Base-by-base conservation (phyloP, 2,329 filamentous ascomycete genomes). In the Cladosporium phlei region DNA sequence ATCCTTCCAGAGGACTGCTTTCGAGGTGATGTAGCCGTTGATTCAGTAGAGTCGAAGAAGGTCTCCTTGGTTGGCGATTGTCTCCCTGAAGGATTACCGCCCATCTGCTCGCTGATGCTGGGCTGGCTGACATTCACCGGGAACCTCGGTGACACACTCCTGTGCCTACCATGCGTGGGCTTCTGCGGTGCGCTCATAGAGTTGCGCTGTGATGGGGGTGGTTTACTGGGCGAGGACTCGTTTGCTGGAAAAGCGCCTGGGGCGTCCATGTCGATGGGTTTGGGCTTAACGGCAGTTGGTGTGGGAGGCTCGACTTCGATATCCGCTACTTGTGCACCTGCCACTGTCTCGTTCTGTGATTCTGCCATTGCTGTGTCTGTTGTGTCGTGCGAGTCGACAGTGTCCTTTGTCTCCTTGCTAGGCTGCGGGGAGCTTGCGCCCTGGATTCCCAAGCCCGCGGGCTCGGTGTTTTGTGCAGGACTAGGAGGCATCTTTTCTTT, bases 341-440 rank as follows among this genome's bases (percentile, higher is more conserved):
- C 11, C 11, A 12, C 34, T 14, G 3, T 24, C 14, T 19, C 33
- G 22, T 38, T 22, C 10, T 46, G 30, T 32, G 44, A 14, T 28
- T 38, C 14, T 42, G 37, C 29, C 37, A 43, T 48, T 19, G n/a
- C 22, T 27, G 16, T 24, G 14, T 46, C 38, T 11, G 29, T 10
- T 35, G 35, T 24, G 16, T 29, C 33, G 8, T 35, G 28, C 16
- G 38, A 17, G 19, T 17, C 12, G 21, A 28, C 30, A 20, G 37
- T 45, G 35, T 48, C 34, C 11, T 35, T 39, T 44, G 49, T 43
- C 25, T 27, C 33, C 14, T 27, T 39, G 64, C 59, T 46, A 19
- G 32, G 30, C 22, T 24, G 27, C 21, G 21, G 40, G 34, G 56
- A 76, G 79, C 24, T 66, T 64, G 46, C 46, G n/a, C 46, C 39